These are phyloP conservation scores for Kodamaea alishanica DNA, from an alignment of 1,139 yeast species.

Conservation along the genomic window DNA sequence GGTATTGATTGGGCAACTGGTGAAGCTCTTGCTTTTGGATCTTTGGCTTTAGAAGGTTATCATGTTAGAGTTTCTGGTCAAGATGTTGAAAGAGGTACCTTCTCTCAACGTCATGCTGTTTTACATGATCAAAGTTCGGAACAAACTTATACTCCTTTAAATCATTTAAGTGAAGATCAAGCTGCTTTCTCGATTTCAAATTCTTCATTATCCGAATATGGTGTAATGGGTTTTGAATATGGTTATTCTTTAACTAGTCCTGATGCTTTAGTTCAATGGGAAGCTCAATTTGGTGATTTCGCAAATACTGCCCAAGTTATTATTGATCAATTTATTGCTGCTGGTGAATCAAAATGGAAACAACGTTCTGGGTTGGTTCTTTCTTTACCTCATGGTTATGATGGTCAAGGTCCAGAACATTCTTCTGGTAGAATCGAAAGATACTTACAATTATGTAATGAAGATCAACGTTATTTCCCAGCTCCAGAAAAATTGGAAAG, in stretches of 20 bases:
- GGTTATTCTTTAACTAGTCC: slow-evolving; percentile 98
- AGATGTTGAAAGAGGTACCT: slow-evolving; percentile 99
- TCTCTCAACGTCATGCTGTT: slow-evolving; percentile 99
- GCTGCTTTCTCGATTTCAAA: slow-evolving; percentile 86
- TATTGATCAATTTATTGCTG: slow-evolving; percentile 93
- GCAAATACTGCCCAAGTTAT: slow-evolving; percentile 99
- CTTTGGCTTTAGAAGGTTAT: slow-evolving; percentile 87
- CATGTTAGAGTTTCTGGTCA: slow-evolving; percentile 98
- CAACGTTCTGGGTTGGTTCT: slow-evolving; percentile 96
- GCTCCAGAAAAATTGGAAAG: slow-evolving; percentile 81
- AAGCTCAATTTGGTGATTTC: slow-evolving; percentile 99
- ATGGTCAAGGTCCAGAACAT: slow-evolving; percentile 99
- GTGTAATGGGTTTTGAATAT: slow-evolving; percentile 98
- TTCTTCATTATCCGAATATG: slow-evolving; percentile 98
- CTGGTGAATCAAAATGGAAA: slow-evolving; percentile 98
- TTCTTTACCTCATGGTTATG: slow-evolving; percentile 98
- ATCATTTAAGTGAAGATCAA: slow-evolving; percentile 73
- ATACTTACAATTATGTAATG: slow-evolving; percentile 92
- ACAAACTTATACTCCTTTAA: slow-evolving; percentile 77
- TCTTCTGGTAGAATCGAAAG: slow-evolving; percentile 97
- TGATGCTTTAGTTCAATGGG: slow-evolving; percentile 97
- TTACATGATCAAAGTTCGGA: slow-evolving; percentile 93
- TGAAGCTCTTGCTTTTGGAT: slow-evolving; percentile 97
- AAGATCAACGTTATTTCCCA: slow-evolving; percentile 95
- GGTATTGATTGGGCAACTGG: slow-evolving; percentile 99